These are phyloP conservation scores for Diversispora epigaea DNA, from an alignment of 192 early-diverging fungal species.

Conservation along the genomic window DNA sequence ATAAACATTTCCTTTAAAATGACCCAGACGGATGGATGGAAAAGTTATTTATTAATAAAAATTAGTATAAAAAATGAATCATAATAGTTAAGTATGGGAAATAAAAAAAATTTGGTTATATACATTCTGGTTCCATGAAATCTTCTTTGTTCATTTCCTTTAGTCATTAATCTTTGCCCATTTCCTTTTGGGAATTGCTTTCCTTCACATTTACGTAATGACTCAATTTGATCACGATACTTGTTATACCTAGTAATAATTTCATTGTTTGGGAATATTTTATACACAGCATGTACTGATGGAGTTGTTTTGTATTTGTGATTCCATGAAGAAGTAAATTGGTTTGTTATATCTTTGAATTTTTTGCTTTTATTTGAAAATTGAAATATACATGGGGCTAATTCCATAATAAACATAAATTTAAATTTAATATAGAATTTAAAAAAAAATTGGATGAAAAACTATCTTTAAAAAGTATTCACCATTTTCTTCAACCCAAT, in stretches of 20 bases:
- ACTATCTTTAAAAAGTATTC: neutral
- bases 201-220: constrained; percentile 4
- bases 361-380: neutral
- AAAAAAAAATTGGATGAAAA: neutral
- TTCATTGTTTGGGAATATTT: constrained; percentile 3
- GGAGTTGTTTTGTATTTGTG: constrained; percentile 20
- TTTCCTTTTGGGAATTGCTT: constrained; percentile 24
- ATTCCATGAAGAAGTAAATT: constrained; percentile 30
- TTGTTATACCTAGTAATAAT: constrained; percentile 18
- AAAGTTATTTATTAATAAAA: neutral
- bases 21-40: neutral
- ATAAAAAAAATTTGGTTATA: neutral
- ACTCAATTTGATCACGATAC: constrained; percentile 21
- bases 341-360: constrained; percentile 25
- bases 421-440: neutral
- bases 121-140: constrained; percentile 35
- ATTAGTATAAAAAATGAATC: neutral
- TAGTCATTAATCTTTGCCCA: constrained; percentile 23
- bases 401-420: neutral
- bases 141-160: constrained; percentile 34
- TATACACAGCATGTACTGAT: constrained; percentile 6
- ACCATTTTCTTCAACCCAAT: constrained; percentile 1
- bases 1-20: constrained; percentile 1
- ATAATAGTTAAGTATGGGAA: neutral
- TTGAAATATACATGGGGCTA: constrained; percentile 8